Evolutionary conservation across 306 rosid species (phyloP).

Genomic region (Corylus avellana): DNA sequence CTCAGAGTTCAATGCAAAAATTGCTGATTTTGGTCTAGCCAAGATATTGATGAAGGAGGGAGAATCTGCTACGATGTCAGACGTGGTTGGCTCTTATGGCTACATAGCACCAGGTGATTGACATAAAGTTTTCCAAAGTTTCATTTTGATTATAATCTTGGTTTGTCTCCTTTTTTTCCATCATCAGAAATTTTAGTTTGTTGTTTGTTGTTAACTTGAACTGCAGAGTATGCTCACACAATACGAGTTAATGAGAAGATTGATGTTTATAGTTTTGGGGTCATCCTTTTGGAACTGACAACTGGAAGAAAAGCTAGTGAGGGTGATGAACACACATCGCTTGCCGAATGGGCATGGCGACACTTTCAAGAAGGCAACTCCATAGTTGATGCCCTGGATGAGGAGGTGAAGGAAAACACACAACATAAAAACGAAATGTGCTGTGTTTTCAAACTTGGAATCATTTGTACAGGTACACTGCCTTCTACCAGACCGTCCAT

Average conservation of each 20-base stretch:
- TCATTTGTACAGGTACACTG: slow-evolving; percentile 50
- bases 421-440: slow-evolving; percentile 37
- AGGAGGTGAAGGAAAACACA: slow-evolving; percentile 36
- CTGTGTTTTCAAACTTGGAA: slow-evolving; percentile 60
- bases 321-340: slow-evolving; percentile 64
- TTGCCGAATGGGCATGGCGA: slow-evolving; percentile 68
- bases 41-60: slow-evolving; percentile 65
- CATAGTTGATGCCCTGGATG: slow-evolving; percentile 53
- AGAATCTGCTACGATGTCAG: slow-evolving; percentile 71
- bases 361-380: slow-evolving; percentile 38
- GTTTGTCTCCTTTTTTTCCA: neutral
- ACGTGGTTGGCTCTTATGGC: slow-evolving; percentile 83
- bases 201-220: slow-evolving; percentile 2
- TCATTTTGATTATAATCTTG: neutral
- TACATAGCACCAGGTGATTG: slow-evolving; percentile 90
- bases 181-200: neutral
- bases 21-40: slow-evolving; percentile 87
- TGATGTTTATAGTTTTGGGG: slow-evolving; percentile 79
- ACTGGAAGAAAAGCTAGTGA: slow-evolving; percentile 65
- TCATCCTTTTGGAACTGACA: slow-evolving; percentile 64
- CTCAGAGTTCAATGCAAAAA: slow-evolving; percentile 67
- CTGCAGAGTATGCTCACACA: slow-evolving; percentile 66
- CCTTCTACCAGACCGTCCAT: slow-evolving; percentile 70
- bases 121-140: neutral
- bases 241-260: slow-evolving; percentile 64